phyloP scores from a whole-genome alignment of 768 basidiomycete genomes.

The Rhodotorula kratochvilovae region DNA sequence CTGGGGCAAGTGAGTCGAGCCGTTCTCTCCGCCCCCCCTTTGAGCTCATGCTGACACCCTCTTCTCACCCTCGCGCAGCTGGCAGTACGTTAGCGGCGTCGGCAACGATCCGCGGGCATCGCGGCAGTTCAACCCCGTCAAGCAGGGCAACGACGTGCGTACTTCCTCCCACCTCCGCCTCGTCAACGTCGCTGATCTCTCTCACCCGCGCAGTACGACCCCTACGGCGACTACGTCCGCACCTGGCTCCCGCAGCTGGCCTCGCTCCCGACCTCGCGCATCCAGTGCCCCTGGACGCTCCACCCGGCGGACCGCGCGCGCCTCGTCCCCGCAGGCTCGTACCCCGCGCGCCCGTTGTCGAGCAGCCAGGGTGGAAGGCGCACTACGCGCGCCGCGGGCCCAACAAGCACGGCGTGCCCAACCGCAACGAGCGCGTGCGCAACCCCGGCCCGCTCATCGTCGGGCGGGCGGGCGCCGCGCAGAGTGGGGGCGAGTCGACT shows the following conservation, averaged over 20 bases:
- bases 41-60: no score
- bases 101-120: slow-evolving; percentile 41
- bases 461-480: neutral
- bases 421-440: slow-evolving; percentile 28
- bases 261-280: slow-evolving; percentile 7
- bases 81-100: slow-evolving; percentile 35
- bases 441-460: slow-evolving; percentile 16
- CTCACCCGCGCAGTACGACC: slow-evolving; percentile 23
- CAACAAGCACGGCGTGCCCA: slow-evolving; percentile 29
- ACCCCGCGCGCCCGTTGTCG: slow-evolving; percentile 33
- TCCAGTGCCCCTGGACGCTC: slow-evolving; percentile 42
- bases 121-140: slow-evolving; percentile 43
- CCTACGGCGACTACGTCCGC: slow-evolving; percentile 30
- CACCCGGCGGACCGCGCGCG: slow-evolving; percentile 11
- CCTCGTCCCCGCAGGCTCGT: slow-evolving; percentile 14
- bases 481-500: no score
- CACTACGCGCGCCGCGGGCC: slow-evolving; percentile 38
- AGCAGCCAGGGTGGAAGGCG: slow-evolving; percentile 38
- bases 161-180: neutral
- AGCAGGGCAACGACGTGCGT: slow-evolving; percentile 41
- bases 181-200: neutral
- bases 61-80: slow-evolving; percentile 17
- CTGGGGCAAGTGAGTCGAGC: neutral
- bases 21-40: no score
- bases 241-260: slow-evolving; percentile 40